Base-by-base conservation (phyloP, 352 stramenopile genomes). In the Phytopythium vexans region DNA sequence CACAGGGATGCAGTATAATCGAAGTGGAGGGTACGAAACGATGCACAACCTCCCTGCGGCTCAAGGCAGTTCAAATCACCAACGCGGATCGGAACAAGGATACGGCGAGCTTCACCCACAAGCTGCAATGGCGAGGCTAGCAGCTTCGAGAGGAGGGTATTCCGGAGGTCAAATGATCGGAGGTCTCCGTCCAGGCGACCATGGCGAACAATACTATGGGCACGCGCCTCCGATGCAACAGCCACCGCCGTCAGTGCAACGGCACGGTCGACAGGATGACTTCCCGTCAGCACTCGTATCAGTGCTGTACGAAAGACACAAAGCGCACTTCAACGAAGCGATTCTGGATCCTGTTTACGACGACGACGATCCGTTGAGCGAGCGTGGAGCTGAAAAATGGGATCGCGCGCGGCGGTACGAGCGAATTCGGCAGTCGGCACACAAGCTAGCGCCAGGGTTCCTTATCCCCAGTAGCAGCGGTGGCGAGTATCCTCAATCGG, bases 281-380 rank as follows among this genome's bases (percentile, higher is more conserved):
- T 90, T 92, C 48, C 84, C 82, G 1, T 9, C 59, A 6, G 51
- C 54, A 6, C 58, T 95, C 6, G 11, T 70, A 1, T 92, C 82
- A 38, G 79, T 63, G 4, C 74, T 77, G 38, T 95, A 92, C 34
- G 79, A 89, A 39, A 64, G 75, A 33, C 72, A 84, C 34, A 86
- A 80, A 44, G 65, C 72, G 7, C 58, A 82, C n/a, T 93, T 93
- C 55, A 93, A 89, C 41, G 68, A 85, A 4, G 56, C 79, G 6
- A 85, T 88, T 36, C 54, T 91, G 33, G 81, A 91, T 16, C 66
- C 77, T 4, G 35, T 84, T 9, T 64, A 70, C 11, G 81, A 95
- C 50, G 72, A 89, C 10, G 77, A 89, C 35, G 85, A 95, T 21
- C 85, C 85, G 21, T 51, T 95, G 33, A 93, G 81, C 21, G 72